Evolutionary conservation across 208 protist genomes (phyloP).

Genomic region (Strigomonas culicis): DNA sequence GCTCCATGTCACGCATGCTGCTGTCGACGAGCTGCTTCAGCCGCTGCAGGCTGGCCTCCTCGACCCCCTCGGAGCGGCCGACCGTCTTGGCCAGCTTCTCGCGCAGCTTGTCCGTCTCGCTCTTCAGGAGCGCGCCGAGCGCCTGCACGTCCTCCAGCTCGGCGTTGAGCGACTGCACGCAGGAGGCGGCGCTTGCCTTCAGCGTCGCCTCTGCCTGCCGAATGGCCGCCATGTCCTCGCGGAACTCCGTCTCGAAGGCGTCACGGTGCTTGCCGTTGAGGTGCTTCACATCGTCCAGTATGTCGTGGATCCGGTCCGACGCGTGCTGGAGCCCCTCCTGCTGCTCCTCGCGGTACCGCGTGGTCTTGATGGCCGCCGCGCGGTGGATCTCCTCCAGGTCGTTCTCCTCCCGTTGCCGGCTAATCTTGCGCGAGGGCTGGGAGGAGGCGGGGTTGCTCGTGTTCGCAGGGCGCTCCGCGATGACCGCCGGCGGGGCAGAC

Average conservation of each 20-base stretch:
- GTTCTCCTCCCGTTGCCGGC: conserved; percentile 7
- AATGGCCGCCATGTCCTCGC: conserved; percentile 67
- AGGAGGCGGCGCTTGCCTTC: conserved; percentile 68
- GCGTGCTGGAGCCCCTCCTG: conserved; percentile 42
- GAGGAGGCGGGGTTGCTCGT: neutral
- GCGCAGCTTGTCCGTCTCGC: conserved; percentile 59
- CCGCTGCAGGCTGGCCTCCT: conserved; percentile 57
- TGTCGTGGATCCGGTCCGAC: conserved; percentile 43
- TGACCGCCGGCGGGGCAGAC: neutral
- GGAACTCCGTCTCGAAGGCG: conserved; percentile 44
- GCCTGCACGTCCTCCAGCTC: conserved; percentile 80
- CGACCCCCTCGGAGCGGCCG: conserved; percentile 46
- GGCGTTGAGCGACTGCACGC: conserved; percentile 64
- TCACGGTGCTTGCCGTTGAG: conserved; percentile 68
- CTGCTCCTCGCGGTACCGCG: conserved; percentile 48
- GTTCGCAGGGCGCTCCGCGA: conserved; percentile 15
- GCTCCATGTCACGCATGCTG: conserved; percentile 57
- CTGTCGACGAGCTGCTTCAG: conserved; percentile 71
- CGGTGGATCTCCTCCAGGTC: conserved; percentile 43
- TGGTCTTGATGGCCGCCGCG: conserved; percentile 53
- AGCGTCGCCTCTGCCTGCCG: conserved; percentile 55
- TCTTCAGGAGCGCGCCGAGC: conserved; percentile 59
- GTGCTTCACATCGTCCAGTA: conserved; percentile 48
- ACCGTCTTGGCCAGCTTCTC: conserved; percentile 45
- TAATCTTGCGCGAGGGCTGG: conserved; percentile 7